A percentile compares a stretch with the other conserved stretches of the same genome.
Evolutionary conservation across 1,284 basidiomycete species (phyloP).

Genomic region (Xanthoconium separans): DNA sequence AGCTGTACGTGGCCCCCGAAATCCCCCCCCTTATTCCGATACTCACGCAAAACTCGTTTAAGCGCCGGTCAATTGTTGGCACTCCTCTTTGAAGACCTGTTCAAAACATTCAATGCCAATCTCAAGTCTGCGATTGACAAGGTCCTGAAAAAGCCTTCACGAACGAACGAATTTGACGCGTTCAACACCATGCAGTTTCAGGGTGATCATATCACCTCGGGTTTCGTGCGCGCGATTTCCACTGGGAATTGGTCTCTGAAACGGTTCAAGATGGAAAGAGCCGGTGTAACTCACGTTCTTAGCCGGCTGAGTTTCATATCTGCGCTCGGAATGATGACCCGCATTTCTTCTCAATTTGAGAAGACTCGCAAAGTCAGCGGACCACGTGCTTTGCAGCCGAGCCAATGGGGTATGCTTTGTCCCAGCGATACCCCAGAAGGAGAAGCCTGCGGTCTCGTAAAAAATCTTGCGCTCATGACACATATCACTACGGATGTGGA

Average conservation of each 20-base stretch:
- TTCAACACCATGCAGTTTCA: slow-evolving; percentile 93
- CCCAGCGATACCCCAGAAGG: slow-evolving; percentile 99
- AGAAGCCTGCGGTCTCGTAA: slow-evolving; percentile 98
- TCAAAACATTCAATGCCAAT: slow-evolving; percentile 98
- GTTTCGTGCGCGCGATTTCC: slow-evolving; percentile 97
- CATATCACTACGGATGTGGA: slow-evolving; percentile 99
- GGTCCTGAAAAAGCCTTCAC: slow-evolving; percentile 94
- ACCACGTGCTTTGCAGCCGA: slow-evolving; percentile 94
- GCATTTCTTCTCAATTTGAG: slow-evolving; percentile 98
- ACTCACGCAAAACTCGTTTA: slow-evolving; percentile 32
- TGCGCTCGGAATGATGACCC: slow-evolving; percentile 99
- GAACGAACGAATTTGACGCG: slow-evolving; percentile 95
- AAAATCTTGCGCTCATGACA: slow-evolving; percentile 99
- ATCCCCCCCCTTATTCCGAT: slow-evolving; percentile 3
- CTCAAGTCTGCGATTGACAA: slow-evolving; percentile 98
- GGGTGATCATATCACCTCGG: slow-evolving; percentile 93
- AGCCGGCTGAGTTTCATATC: slow-evolving; percentile 96
- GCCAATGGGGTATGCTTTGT: slow-evolving; percentile 99
- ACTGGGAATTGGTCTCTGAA: slow-evolving; percentile 99
- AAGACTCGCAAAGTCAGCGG: slow-evolving; percentile 99
- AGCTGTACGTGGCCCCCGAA: slow-evolving; percentile 66
- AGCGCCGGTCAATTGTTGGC: slow-evolving; percentile 97
- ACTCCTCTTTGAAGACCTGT: slow-evolving; percentile 95
- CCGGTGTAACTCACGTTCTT: slow-evolving; percentile 97
- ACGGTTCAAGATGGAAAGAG: slow-evolving; percentile 99